Evolutionary conservation across 169 alveolate species (phyloP), one percentile per base, ranked within the genome.

Genomic region (Cryptosporidium meleagridis): DNA sequence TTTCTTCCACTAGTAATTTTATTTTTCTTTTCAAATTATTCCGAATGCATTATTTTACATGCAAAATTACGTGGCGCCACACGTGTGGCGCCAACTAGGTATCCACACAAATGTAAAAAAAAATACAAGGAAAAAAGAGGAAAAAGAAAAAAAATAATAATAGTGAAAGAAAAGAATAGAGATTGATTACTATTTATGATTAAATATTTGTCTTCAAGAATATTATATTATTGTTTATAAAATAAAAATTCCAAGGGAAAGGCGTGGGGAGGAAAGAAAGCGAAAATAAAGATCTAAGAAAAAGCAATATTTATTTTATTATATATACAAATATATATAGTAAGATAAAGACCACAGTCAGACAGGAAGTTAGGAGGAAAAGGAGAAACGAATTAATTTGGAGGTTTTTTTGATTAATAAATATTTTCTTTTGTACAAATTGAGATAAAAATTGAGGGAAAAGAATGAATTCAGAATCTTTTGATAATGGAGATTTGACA

Each of bases 101-200:
- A 73, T 73, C 86, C 86, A 73, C 86, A 73, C 86, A 59, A 37
- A 65, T 35, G 51, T 35, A 65, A 33, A 73, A 44, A 35, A 45
- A 71, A 55, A 55, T 18, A 14, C 31, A 48, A 51, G 23, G 18
- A n/a, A 55, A 10, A 26, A 37, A 16, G 3, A 21, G 21, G 26
- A 55, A 12, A 26, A 41, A 41, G 48, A 0, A 41, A 8, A 41
- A 41, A 41, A 41, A 9, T 41, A 41, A 41, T 37, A 37, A 37
- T 37, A 23, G 67, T 55, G 31, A 55, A 37, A 23, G 12, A 26
- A n/a, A 55, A 5, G 33, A n/a, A 55, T 16, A 65, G 33, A 65
- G 33, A 33, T 9, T 35, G 18, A 29, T 14, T 59, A 26, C 21
- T n/a, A 31, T 59, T 59, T 59, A 59, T 59, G 33, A 59, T 26